phyloP scores from a whole-genome alignment of 306 rosid genomes.

The Corylus avellana region DNA sequence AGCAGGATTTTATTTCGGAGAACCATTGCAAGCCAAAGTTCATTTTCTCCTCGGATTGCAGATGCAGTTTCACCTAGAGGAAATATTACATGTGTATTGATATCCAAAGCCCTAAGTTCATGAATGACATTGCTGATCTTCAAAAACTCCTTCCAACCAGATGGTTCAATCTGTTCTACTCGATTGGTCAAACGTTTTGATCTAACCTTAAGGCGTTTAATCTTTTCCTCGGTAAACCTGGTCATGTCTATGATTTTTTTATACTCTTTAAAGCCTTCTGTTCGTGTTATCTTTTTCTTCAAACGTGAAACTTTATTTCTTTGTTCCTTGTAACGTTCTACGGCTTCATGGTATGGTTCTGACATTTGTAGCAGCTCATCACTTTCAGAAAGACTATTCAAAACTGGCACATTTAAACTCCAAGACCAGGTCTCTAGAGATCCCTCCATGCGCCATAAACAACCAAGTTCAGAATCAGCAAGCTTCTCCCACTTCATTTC shows the following conservation, averaged over 20 bases:
- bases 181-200: slow-evolving; percentile 73
- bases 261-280: slow-evolving; percentile 82
- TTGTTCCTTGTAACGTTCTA: slow-evolving; percentile 75
- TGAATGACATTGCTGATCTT: slow-evolving; percentile 93
- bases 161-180: slow-evolving; percentile 91
- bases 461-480: slow-evolving; percentile 70
- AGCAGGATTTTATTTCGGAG: slow-evolving; percentile 71
- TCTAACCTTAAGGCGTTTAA: slow-evolving; percentile 69
- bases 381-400: slow-evolving; percentile 80
- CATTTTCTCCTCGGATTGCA: slow-evolving; percentile 95
- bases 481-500: slow-evolving; percentile 93
- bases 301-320: slow-evolving; percentile 85
- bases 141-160: slow-evolving; percentile 99
- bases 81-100: slow-evolving; percentile 63
- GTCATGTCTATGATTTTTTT: slow-evolving; percentile 63
- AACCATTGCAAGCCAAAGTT: slow-evolving; percentile 97
- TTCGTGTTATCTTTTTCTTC: slow-evolving; percentile 78
- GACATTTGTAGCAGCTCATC: slow-evolving; percentile 75
- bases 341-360: slow-evolving; percentile 48
- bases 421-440: slow-evolving; percentile 97
- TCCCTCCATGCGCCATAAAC: slow-evolving; percentile 86
- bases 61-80: slow-evolving; percentile 95
- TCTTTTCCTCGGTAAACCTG: slow-evolving; percentile 72
- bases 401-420: slow-evolving; percentile 93
- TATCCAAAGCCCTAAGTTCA: slow-evolving; percentile 78